These are phyloP conservation scores for Mycena haematopus DNA, from an alignment of 768 basidiomycete genomes.

Conservation along the genomic window DNA sequence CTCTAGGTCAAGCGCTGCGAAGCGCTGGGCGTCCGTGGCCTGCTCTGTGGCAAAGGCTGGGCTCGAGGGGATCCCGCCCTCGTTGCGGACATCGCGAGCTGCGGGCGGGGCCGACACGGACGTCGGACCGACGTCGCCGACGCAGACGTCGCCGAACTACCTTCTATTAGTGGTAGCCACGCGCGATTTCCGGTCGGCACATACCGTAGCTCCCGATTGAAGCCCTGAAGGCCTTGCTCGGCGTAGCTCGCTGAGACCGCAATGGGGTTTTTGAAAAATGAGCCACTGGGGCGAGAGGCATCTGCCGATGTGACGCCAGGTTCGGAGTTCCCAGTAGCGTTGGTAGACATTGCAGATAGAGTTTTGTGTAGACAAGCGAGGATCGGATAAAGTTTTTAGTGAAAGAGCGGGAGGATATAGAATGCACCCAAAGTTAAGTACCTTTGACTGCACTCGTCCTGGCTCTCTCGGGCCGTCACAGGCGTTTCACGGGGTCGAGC, in stretches of 20 bases:
- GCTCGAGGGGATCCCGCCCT: conserved; percentile 1
- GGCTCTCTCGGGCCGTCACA: neutral
- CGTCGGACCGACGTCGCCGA: too few species aligned
- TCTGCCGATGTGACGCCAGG: neutral
- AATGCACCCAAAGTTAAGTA: neutral
- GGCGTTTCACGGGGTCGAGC: neutral
- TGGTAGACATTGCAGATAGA: neutral
- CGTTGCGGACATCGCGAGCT: neutral
- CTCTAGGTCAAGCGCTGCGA: conserved; percentile 4
- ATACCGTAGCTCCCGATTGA: neutral
- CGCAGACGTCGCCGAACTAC: too few species aligned
- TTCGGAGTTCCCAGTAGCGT: neutral
- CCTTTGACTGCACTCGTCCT: neutral
- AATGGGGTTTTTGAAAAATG: neutral
- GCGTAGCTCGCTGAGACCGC: neutral
- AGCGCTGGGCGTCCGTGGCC: neutral
- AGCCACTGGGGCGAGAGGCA: neutral
- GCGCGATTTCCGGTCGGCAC: neutral
- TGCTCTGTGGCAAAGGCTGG: conserved; percentile 3
- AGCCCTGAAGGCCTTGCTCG: neutral
- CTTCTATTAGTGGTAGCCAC: neutral
- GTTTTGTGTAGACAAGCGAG: neutral
- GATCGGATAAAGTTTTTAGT: neutral
- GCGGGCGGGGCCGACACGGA: neutral
- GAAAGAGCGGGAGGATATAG: neutral